phyloP scores from a whole-genome alignment of 2,329 filamentous ascomycete genomes.

The Aspergillus hiratsukae region DNA sequence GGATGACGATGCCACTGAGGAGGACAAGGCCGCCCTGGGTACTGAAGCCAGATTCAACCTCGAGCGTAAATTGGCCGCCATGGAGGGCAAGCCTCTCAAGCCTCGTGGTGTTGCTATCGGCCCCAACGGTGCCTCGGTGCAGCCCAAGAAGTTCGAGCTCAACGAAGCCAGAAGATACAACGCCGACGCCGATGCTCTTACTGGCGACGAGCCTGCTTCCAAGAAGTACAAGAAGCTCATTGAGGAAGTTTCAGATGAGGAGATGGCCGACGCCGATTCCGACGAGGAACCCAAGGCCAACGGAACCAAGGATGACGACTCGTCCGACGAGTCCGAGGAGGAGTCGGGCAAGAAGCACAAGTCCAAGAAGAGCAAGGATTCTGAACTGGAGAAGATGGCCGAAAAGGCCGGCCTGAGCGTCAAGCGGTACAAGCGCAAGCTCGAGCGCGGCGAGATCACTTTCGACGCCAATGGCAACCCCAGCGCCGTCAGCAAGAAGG shows the following conservation, averaged over 20 bases:
- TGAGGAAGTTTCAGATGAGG: constrained; percentile 42
- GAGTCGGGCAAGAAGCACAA: constrained; percentile 27
- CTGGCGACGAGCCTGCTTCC: constrained; percentile 57
- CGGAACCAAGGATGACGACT: constrained; percentile 19
- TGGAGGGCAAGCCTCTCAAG: constrained; percentile 87
- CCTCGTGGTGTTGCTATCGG: constrained; percentile 70
- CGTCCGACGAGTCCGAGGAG: constrained; percentile 26
- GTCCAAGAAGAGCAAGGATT: constrained; percentile 45
- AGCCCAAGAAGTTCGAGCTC: constrained; percentile 70
- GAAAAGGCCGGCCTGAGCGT: constrained; percentile 65
- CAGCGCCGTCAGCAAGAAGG: constrained; percentile 68
- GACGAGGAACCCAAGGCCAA: constrained; percentile 27
- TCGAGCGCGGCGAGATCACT: constrained; percentile 69
- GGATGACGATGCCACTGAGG: constrained; percentile 74
- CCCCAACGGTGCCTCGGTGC: constrained; percentile 62
- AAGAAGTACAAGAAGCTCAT: constrained; percentile 46
- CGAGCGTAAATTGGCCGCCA: constrained; percentile 46
- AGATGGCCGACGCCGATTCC: constrained; percentile 41
- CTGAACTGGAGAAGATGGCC: constrained; percentile 55
- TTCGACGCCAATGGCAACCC: constrained; percentile 62
- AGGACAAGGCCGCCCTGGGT: constrained; percentile 80
- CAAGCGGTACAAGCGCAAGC: constrained; percentile 74
- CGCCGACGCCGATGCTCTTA: constrained; percentile 81
- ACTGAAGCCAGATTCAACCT: constrained; percentile 51
- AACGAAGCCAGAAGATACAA: constrained; percentile 96